Percentiles rank a stretch among this genome's conserved stretches.
Conservation (phyloP, 495 filamentous ascomycete species). For the Glonium stellatum region DNA sequence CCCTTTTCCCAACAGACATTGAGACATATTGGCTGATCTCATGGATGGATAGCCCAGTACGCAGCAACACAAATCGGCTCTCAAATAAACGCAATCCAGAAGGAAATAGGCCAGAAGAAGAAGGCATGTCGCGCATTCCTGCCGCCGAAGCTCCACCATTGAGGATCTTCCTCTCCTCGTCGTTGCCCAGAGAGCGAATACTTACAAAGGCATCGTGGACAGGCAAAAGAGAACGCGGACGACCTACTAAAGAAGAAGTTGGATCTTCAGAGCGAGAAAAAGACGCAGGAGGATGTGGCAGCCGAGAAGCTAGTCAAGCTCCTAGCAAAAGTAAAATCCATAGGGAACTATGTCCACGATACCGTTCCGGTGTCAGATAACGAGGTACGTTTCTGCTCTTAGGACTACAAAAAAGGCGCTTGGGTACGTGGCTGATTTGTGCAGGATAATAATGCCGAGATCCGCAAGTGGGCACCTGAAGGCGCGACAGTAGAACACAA, state of each 20-base stretch:
- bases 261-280: slow-evolving; percentile 70
- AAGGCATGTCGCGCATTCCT: slow-evolving; percentile 43
- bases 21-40: background rate
- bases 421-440: too few species aligned
- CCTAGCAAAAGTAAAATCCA: slow-evolving; percentile 67
- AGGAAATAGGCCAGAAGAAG: slow-evolving; percentile 85
- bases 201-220: too few species aligned
- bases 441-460: slow-evolving; percentile 69
- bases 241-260: slow-evolving; percentile 68
- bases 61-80: slow-evolving; percentile 68
- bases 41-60: slow-evolving; percentile 58
- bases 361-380: slow-evolving; percentile 85
- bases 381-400: slow-evolving; percentile 40
- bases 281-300: slow-evolving; percentile 64
- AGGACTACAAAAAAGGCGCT: too few species aligned
- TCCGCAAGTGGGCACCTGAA: slow-evolving; percentile 72
- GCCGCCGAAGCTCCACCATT: slow-evolving; percentile 34
- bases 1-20: background rate
- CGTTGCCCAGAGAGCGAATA: slow-evolving; percentile 35
- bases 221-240: slow-evolving; percentile 72
- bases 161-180: slow-evolving; percentile 3
- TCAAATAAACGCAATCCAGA: slow-evolving; percentile 76
- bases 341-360: slow-evolving; percentile 92
- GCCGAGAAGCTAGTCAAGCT: slow-evolving; percentile 65
- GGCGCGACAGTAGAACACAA: slow-evolving; percentile 59